Evolutionary conservation across 192 early-diverging fungal genomes (phyloP), one percentile per base, ranked within the genome.

Genomic region (Coemansia sp.): DNA sequence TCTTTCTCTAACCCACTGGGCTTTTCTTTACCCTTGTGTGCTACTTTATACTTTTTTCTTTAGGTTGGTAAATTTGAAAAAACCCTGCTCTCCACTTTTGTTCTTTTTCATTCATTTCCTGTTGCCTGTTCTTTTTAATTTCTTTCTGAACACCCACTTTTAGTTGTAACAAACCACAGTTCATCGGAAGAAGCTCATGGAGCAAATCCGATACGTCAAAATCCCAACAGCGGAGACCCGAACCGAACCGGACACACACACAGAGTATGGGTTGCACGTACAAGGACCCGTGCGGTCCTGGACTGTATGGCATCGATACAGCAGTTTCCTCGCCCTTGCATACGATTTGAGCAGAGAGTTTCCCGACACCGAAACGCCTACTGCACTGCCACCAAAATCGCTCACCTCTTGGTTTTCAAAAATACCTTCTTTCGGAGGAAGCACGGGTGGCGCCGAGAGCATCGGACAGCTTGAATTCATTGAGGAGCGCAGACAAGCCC

Each of bases 221-320:
- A 76, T 81, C 44, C 79, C 79, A 22, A 43, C 58, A 5, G 55
- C 74, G 5, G 79, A 81, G 43, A 74, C 71, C 6, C 74, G 79
- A 17, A 74, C 74, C 25, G 71, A 81, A 39, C 80, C 83, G 3
- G 77, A 80, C 72, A 64, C 69, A 5, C 91, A 92, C 76, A 88
- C 86, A 10, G 88, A 85, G 16, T 97, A 92, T 68, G 86, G 87
- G 42, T 72, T 97, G 41, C 81, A 89, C 44, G 84, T 97, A 12
- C 86, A 89, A 61, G 91, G 89, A 0, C 88, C 92, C 0, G 89
- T 93, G 25, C 86, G 91, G 12, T 88, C 91, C 11, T 97, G 95
- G 95, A 87, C 84, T 1, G 88, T 95, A n/a, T 93, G 90, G 90
- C 93, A 91, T 67, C 88, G 90, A 8, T 92, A 92, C 73, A 89